Conservation (phyloP, 805 yeast genomes). For the Trichomonascus vanleenenianus region DNA sequence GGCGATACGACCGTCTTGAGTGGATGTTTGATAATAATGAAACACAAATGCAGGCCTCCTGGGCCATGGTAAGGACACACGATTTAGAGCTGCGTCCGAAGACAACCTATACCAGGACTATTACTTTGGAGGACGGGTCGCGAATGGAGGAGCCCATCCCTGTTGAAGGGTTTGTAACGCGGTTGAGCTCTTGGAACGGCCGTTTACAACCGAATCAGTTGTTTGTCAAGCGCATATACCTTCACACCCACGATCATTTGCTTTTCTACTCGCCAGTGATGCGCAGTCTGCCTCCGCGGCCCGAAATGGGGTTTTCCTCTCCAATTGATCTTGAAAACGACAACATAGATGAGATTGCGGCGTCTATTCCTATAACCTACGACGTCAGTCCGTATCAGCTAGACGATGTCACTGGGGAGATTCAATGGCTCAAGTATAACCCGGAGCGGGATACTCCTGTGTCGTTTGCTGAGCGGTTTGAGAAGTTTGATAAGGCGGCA, state of each 20-base stretch:
- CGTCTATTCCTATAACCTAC: constrained; percentile 32
- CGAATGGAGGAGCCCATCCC: constrained; percentile 53
- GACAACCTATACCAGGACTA: constrained; percentile 23
- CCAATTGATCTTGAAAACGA: constrained; percentile 25
- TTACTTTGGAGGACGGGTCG: constrained; percentile 17
- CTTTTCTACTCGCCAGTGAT: constrained; percentile 50
- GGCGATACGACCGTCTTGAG: constrained; percentile 66
- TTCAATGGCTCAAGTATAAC: constrained; percentile 47
- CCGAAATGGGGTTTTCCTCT: constrained; percentile 28
- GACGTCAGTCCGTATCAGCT: constrained; percentile 49
- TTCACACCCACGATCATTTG: constrained; percentile 53
- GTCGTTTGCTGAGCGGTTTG: constrained; percentile 32
- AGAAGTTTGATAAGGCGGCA: constrained; percentile 47
- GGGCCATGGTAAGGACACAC: constrained; percentile 39
- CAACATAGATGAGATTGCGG: constrained; percentile 14
- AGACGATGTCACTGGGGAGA: constrained; percentile 38
- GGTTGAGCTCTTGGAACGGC: constrained; percentile 47
- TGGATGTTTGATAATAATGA: constrained; percentile 48
- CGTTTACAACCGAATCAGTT: constrained; percentile 27
- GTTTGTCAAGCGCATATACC: constrained; percentile 51
- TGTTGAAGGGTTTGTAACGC: constrained; percentile 71
- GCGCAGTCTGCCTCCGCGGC: constrained; percentile 49
- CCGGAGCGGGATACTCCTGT: constrained; percentile 23
- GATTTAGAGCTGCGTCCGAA: constrained; percentile 51
- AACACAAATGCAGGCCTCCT: constrained; percentile 35